Conservation (phyloP, 129 eudicot genomes). For the Deinandra increscens region DNA sequence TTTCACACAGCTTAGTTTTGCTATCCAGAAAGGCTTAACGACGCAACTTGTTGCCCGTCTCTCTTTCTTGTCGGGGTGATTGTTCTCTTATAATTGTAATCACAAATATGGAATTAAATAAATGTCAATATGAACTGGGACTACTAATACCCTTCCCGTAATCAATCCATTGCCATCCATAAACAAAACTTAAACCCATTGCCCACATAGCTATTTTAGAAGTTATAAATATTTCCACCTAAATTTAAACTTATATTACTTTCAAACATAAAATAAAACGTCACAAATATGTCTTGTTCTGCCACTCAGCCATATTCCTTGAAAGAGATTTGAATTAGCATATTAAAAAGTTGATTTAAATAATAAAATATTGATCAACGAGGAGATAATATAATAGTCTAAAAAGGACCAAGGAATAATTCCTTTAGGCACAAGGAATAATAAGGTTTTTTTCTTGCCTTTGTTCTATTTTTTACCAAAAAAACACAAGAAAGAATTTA, state of each 20-base stretch:
- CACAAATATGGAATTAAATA: too few relatives aligned
- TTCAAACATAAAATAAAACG: conserved; percentile 27
- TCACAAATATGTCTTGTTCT: conserved; percentile 11
- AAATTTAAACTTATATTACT: conserved; percentile 18
- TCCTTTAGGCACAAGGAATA: neutral
- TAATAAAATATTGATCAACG: neutral
- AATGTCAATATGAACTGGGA: too few relatives aligned
- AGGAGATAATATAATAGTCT: neutral
- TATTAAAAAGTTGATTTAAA: neutral
- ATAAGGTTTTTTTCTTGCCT: neutral
- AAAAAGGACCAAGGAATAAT: neutral
- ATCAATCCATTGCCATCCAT: too few relatives aligned
- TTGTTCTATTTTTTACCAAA: neutral
- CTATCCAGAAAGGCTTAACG: too few relatives aligned
- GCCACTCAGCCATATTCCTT: neutral
- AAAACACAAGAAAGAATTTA: neutral
- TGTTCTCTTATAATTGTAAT: too few relatives aligned
- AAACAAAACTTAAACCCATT: neutral
- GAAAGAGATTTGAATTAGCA: conserved; percentile 7
- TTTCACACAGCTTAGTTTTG: too few relatives aligned
- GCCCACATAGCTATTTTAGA: neutral
- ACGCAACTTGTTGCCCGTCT: too few relatives aligned
- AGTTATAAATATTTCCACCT: conserved; percentile 10
- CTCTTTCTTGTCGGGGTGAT: too few relatives aligned
- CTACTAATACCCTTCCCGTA: too few relatives aligned